Evolutionary conservation across 2,329 filamentous ascomycete species (phyloP).

Genomic region (Eurotiales sp.): DNA sequence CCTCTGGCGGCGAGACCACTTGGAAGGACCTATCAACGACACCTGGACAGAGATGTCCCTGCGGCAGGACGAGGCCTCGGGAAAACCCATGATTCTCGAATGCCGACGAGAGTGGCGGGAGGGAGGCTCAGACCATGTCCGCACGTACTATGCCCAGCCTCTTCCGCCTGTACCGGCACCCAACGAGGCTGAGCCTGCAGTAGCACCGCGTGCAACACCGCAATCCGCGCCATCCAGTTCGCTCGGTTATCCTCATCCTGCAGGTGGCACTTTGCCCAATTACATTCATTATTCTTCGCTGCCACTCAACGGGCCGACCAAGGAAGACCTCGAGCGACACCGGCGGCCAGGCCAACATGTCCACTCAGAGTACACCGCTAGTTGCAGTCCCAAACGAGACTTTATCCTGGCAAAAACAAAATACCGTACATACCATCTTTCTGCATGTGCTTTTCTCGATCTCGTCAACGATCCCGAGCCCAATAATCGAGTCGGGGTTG

Average conservation of each 20-base stretch:
- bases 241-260: not conserved
- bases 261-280: slow-evolving; percentile 2
- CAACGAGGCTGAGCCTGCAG: slow-evolving; percentile 3
- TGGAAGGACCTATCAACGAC: slow-evolving; percentile 69
- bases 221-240: slow-evolving; percentile 1
- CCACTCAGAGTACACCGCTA: slow-evolving; percentile 36
- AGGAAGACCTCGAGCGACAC: slow-evolving; percentile 27
- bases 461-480: slow-evolving; percentile 39
- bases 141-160: slow-evolving; percentile 61
- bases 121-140: slow-evolving; percentile 54
- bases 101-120: slow-evolving; percentile 64
- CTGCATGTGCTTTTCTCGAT: slow-evolving; percentile 40
- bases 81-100: slow-evolving; percentile 61
- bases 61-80: slow-evolving; percentile 56
- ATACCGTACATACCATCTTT: slow-evolving; percentile 39
- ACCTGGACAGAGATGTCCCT: slow-evolving; percentile 67
- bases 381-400: slow-evolving; percentile 27
- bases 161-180: slow-evolving; percentile 27
- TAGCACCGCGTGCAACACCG: not conserved
- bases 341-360: slow-evolving; percentile 37
- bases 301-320: slow-evolving; percentile 24
- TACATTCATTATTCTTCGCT: slow-evolving; percentile 7
- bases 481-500: slow-evolving; percentile 23
- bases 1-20: slow-evolving; percentile 64
- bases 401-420: slow-evolving; percentile 45